Conservation (phyloP, 768 basidiomycete species). For the Agaricus subrufescens region DNA sequence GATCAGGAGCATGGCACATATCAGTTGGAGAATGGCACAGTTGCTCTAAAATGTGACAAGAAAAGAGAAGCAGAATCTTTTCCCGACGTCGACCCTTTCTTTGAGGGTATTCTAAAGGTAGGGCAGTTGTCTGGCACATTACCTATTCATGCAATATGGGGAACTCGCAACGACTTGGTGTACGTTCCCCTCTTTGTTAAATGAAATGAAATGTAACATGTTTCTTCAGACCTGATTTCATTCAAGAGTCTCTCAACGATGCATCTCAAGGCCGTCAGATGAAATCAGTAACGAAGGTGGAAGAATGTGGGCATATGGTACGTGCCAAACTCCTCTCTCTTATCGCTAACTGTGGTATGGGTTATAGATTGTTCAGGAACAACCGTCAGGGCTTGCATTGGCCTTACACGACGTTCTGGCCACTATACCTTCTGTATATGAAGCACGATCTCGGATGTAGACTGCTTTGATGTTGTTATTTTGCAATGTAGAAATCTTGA, state of each 20-base stretch:
- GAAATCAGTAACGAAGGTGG: constrained; percentile 38
- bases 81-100: constrained; percentile 38
- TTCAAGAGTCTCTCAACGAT: constrained; percentile 40
- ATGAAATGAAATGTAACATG: background rate
- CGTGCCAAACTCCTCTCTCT: constrained; percentile 6
- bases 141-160: constrained; percentile 48
- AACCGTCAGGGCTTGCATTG: constrained; percentile 33
- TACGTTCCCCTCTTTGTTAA: constrained; percentile 17
- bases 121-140: constrained; percentile 26
- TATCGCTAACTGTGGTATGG: background rate
- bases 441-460: constrained; percentile 17
- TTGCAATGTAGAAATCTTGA: too few relatives aligned
- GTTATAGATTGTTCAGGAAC: constrained; percentile 39
- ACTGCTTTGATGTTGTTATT: background rate
- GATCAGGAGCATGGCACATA: constrained; percentile 32
- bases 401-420: constrained; percentile 31
- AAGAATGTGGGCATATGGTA: constrained; percentile 46
- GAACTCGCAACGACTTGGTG: constrained; percentile 38
- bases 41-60: constrained; percentile 38
- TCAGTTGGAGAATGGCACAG: constrained; percentile 20
- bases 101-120: constrained; percentile 32
- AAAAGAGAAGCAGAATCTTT: constrained; percentile 43
- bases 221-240: constrained; percentile 32
- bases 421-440: constrained; percentile 13
- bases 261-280: constrained; percentile 31